Conservation (phyloP, 179 eudicot species). For the Beta corolliflora region DNA sequence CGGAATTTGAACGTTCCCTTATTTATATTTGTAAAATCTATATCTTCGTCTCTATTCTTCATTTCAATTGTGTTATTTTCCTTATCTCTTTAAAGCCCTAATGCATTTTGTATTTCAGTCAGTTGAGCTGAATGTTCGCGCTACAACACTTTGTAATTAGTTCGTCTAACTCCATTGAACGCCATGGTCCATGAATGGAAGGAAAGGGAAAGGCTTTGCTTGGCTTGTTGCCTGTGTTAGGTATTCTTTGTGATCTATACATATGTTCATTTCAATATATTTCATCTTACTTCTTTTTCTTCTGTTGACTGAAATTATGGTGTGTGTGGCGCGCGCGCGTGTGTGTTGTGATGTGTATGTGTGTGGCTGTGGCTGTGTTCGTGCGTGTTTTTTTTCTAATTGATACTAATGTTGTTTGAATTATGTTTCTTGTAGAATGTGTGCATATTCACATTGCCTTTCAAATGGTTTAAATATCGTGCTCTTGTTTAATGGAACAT, state of each 20-base stretch:
- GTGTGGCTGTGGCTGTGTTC: not conserved
- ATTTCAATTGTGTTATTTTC: not conserved
- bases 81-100: not conserved
- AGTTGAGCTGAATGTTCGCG: slow-evolving; percentile 7
- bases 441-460: not conserved
- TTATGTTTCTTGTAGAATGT: not conserved
- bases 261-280: not conserved
- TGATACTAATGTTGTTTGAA: not conserved
- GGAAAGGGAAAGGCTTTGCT: slow-evolving; percentile 9
- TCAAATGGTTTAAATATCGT: not conserved
- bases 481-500: not conserved
- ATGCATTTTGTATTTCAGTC: slow-evolving; percentile 12
- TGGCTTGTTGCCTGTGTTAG: not conserved
- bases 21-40: not conserved
- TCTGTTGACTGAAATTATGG: not conserved
- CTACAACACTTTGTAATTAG: slow-evolving; percentile 7
- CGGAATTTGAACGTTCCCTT: not conserved
- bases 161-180: slow-evolving; percentile 3
- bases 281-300: not conserved
- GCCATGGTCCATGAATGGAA: not conserved
- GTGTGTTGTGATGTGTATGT: not conserved
- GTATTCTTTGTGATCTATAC: not conserved
- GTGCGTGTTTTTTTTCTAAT: not conserved
- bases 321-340: no score
- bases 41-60: not conserved